Conservation (phyloP, 768 basidiomycete species). For the Suillus hirtellus region DNA sequence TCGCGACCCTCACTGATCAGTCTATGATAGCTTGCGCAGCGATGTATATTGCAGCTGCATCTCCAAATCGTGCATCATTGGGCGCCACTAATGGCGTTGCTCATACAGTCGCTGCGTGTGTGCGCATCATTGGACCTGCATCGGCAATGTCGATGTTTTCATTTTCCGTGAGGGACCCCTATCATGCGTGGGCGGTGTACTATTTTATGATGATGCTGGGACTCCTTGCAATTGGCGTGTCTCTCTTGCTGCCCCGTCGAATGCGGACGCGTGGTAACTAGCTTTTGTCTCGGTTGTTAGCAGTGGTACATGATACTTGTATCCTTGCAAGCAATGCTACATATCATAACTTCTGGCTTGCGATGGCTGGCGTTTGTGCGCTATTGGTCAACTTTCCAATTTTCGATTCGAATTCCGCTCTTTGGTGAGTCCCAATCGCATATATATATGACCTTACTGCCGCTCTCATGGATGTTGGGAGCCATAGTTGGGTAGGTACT, state of each 20-base stretch:
- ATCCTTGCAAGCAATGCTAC: neutral
- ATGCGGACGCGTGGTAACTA: conserved; percentile 2
- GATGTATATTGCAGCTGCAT: conserved; percentile 65
- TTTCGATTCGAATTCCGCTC: neutral
- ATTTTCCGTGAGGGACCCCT: conserved; percentile 25
- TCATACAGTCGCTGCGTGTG: conserved; percentile 31
- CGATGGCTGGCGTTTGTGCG: neutral
- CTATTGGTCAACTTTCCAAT: neutral
- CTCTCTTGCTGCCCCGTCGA: conserved; percentile 9
- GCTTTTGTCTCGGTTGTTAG: neutral
- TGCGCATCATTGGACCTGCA: conserved; percentile 37
- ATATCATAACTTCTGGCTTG: neutral
- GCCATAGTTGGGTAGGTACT: conserved; percentile 33
- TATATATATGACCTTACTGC: conserved; percentile 2
- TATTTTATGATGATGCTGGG: conserved; percentile 12
- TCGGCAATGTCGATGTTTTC: conserved; percentile 37
- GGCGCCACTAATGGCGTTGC: conserved; percentile 66
- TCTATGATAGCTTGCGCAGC: conserved; percentile 56
- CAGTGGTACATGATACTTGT: neutral
- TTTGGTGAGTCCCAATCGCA: neutral
- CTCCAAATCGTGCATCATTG: conserved; percentile 65
- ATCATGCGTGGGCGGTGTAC: conserved; percentile 9
- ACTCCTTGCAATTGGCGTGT: neutral
- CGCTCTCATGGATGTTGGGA: conserved; percentile 36
- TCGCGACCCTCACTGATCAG: neutral